Evolutionary conservation across 2,329 filamentous ascomycete genomes (phyloP), one percentile per base, ranked within the genome.

Genomic region (Seiridium cupressi): DNA sequence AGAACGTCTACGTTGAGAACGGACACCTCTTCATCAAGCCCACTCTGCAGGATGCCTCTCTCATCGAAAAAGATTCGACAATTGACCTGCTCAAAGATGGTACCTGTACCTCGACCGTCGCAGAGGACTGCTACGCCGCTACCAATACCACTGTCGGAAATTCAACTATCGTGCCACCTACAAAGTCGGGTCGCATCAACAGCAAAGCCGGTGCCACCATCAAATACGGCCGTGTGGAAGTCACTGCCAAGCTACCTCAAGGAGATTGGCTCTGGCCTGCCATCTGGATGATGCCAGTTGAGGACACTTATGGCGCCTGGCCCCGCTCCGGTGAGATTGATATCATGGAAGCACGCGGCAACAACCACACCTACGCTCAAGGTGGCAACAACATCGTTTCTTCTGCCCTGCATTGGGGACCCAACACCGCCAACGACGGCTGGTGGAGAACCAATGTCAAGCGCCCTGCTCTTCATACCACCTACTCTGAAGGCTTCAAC

Each of bases 261-360:
- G 92, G 92, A 58, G 91, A 95, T 76, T 95, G 92, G 92, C 82
- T 96, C 9, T 95, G 92, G 92, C 92, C 92, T 2, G 91, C 91
- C n/a, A 94, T 96, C 69, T 93, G 90, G 90, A 91, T 96, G 89
- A 80, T 95, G 79, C 92, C 92, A 1, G 86, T 85, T 51, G 80
- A 88, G 48, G 81, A 87, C 58, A 87, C 79, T 0, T 96, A 95
- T 71, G 92, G 92, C 1, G 68, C 81, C 1, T 96, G 92, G 92
- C 92, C 92, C 1, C 76, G 79, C 6, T 93, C 90, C 7, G 92
- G 92, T 51, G 91, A 95, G 75, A 95, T 96, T 56, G 92, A 96
- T 72, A 91, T 96, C 58, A 79, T 87, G 69, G 91, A 95, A 75
- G 87, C 87, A 35, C 89, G 92, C 60, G 92, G 92, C 61, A 96